Evolutionary conservation across 1,139 yeast species (phyloP), one percentile per base, ranked within the genome.

Genomic region (Yamadazyma triangularis): DNA sequence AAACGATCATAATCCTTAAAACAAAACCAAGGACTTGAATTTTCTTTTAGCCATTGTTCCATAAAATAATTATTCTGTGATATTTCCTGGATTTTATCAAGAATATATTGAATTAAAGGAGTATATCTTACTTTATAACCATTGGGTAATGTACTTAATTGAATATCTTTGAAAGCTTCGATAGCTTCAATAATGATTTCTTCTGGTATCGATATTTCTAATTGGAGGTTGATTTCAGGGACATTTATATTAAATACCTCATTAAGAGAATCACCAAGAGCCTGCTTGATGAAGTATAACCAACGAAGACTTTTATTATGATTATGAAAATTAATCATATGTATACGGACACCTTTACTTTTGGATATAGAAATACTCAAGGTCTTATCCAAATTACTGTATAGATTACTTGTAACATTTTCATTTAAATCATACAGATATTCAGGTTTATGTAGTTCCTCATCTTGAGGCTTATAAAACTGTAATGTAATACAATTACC

Each of bases 331-430:
- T 76, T 69, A 33, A 85, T 47, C 16, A 83, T 70, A 48, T 75
- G 79, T 3, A 73, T 60, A 25, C 52, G 50, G 2, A 56, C 48
- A 12, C 56, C 51, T 13, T 45, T 38, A 2, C 45, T 44, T 23
- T 40, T 46, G 2, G 63, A 64, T 9, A 73, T 71, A 32, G 61
- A 54, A 5, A 83, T 51, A 12, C 77, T 73, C 12, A 87, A 60
- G 1, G 91, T 70, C 45, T 84, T 80, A 48, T 88, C 96, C 27
- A 80, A 56, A 1, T 72, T 53, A 27, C 83, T 84, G 47, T 80
- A 84, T 27, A 85, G 64, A 15, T 60, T 66, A 4, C 80, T 75
- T 2, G 48, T 45, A 9, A 67, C 38, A 5, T 42, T 34, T 10
- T 33, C 29, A 25, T 44, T 31, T 27, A 60, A 39, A 20, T 41